These are phyloP conservation scores for Xylariaceae sp. DNA, from an alignment of 2,329 filamentous ascomycete genomes.

Conservation along the genomic window DNA sequence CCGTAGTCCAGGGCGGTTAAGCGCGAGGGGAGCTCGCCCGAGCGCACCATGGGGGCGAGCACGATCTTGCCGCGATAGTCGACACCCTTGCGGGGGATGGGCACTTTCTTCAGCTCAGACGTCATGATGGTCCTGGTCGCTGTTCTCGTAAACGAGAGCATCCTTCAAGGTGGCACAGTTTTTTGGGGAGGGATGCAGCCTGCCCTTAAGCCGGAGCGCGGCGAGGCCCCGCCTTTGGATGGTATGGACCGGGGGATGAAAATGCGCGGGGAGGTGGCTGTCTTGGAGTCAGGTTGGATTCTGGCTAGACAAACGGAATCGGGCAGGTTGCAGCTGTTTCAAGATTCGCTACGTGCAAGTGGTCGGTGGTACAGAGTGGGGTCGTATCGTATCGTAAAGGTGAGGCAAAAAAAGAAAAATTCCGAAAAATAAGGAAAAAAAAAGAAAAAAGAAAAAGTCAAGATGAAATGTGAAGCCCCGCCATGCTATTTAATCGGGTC, in stretches of 20 bases:
- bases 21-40: conserved; percentile 88
- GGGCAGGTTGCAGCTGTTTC: no score
- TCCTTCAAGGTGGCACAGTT: conserved; percentile 15
- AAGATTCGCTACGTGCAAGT: no score
- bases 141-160: conserved; percentile 22
- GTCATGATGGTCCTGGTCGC: conserved; percentile 51
- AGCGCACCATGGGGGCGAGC: conserved; percentile 95
- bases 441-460: neutral
- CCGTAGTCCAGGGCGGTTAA: conserved; percentile 89
- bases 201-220: conserved; percentile 3
- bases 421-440: no score
- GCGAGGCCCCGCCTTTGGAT: neutral
- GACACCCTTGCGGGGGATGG: conserved; percentile 81
- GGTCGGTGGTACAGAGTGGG: no score
- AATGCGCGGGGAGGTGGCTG: neutral
- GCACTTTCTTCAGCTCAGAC: conserved; percentile 59
- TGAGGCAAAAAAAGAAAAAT: no score
- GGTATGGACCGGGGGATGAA: neutral
- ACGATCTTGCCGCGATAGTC: conserved; percentile 93
- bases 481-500: neutral
- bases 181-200: neutral
- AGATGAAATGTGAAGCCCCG: neutral
- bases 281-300: no score
- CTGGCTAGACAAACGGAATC: no score
- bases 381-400: no score